Evolutionary conservation across 192 early-diverging fungal genomes (phyloP).

Genomic region (Chytriomyces confervae): DNA sequence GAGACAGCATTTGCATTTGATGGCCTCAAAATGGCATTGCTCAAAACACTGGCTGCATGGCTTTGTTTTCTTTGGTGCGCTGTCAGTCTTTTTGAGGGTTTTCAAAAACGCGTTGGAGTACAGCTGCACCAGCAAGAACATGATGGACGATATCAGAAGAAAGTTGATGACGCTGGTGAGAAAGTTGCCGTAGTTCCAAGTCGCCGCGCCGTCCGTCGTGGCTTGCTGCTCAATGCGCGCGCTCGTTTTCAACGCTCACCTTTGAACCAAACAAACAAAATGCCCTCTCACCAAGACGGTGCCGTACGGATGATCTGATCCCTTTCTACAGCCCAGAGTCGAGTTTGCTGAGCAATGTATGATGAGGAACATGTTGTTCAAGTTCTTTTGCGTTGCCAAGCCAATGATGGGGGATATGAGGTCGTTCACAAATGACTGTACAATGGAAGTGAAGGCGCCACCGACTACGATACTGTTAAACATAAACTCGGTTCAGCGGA

Average conservation of each 20-base stretch:
- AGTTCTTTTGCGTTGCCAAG: slow-evolving; percentile 54
- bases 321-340: slow-evolving; percentile 5
- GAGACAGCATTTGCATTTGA: slow-evolving; percentile 14
- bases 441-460: slow-evolving; percentile 62
- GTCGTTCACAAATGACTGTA: slow-evolving; percentile 51
- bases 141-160: slow-evolving; percentile 34
- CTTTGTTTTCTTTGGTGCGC: not conserved
- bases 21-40: slow-evolving; percentile 3
- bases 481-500: not conserved
- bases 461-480: slow-evolving; percentile 65
- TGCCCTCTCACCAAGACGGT: not conserved
- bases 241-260: too few relatives aligned
- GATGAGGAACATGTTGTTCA: slow-evolving; percentile 35
- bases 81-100: slow-evolving; percentile 5
- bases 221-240: not conserved
- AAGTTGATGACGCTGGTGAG: slow-evolving; percentile 71
- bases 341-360: slow-evolving; percentile 7
- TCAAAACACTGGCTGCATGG: not conserved
- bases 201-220: slow-evolving; percentile 8
- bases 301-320: not conserved
- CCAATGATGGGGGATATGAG: slow-evolving; percentile 68
- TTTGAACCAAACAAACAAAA: too few relatives aligned
- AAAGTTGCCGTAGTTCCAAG: slow-evolving; percentile 65
- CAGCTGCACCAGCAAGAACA: slow-evolving; percentile 28
- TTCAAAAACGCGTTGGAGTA: slow-evolving; percentile 27